Percentiles rank a stretch among this genome's conserved stretches.
phyloP scores from a whole-genome alignment of 2,329 filamentous ascomycete genomes.

The Hyphodiscus sp. region DNA sequence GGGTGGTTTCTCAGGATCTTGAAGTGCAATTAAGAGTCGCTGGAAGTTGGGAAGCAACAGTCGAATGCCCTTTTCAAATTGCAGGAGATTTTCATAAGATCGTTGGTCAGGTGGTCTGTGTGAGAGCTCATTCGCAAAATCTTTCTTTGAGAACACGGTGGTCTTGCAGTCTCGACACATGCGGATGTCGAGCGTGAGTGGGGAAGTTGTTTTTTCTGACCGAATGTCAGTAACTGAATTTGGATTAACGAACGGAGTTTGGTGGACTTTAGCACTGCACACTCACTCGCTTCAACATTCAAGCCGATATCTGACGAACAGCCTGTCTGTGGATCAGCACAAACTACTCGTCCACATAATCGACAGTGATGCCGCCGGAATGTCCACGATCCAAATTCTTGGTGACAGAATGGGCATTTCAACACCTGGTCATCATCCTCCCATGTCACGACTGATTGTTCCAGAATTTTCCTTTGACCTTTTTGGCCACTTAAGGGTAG shows the following conservation, averaged over 20 bases:
- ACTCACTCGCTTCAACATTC: slow-evolving; percentile 62
- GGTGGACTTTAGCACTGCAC: slow-evolving; percentile 23
- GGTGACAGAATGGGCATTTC: slow-evolving; percentile 89
- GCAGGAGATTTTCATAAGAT: slow-evolving; percentile 60
- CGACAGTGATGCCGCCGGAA: slow-evolving; percentile 93
- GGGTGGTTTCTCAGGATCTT: slow-evolving; percentile 53
- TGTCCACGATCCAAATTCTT: slow-evolving; percentile 89
- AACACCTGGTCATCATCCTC: slow-evolving; percentile 78
- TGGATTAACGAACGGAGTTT: slow-evolving; percentile 18
- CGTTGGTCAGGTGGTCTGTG: slow-evolving; percentile 55
- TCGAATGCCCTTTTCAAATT: slow-evolving; percentile 66
- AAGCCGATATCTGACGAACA: slow-evolving; percentile 83
- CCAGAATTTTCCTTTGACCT: slow-evolving; percentile 70
- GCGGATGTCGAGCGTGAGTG: slow-evolving; percentile 61
- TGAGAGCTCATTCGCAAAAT: slow-evolving; percentile 55
- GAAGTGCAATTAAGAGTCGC: slow-evolving; percentile 54
- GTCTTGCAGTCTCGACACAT: slow-evolving; percentile 87
- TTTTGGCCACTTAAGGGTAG: slow-evolving; percentile 60
- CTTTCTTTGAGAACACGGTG: slow-evolving; percentile 61
- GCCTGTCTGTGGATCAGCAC: slow-evolving; percentile 74
- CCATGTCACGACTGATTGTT: slow-evolving; percentile 92
- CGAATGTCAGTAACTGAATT: slow-evolving; percentile 31
- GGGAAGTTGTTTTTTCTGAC: slow-evolving; percentile 49
- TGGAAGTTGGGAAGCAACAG: slow-evolving; percentile 64
- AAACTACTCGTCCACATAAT: slow-evolving; percentile 88